Evolutionary conservation across 768 basidiomycete genomes (phyloP).

Genomic region (Porphyrellus cyaneotinctus): DNA sequence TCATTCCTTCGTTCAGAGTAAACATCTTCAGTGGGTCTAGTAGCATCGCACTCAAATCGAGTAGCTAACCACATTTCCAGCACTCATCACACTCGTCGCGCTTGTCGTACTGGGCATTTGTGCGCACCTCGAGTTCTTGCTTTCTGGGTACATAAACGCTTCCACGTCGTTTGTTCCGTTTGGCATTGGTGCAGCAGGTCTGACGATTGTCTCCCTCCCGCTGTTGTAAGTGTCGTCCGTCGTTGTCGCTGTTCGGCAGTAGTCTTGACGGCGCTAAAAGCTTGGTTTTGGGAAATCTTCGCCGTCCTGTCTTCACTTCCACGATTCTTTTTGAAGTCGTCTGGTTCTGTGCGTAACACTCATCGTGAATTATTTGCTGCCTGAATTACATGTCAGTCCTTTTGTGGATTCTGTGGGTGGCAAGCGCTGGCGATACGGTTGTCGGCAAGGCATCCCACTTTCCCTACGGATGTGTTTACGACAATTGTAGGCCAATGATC

Average conservation of each 20-base stretch:
- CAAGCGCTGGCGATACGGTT: constrained; percentile 10
- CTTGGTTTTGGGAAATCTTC: constrained; percentile 11
- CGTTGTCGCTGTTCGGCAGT: not conserved
- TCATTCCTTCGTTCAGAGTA: constrained; percentile 25
- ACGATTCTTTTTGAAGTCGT: constrained; percentile 24
- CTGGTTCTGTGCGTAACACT: constrained; percentile 23
- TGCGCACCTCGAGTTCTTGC: constrained; percentile 15
- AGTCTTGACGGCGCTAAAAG: constrained; percentile 8
- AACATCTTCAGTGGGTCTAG: constrained; percentile 20
- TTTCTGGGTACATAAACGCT: not conserved
- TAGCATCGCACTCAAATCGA: not conserved
- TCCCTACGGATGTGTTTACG: constrained; percentile 16
- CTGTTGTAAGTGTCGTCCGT: constrained; percentile 17
- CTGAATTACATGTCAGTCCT: constrained; percentile 10
- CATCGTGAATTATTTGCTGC: not conserved
- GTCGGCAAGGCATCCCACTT: constrained; percentile 8
- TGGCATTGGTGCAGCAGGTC: constrained; percentile 9
- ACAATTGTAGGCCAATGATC: constrained; percentile 3
- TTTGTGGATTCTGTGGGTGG: constrained; percentile 25
- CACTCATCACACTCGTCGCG: constrained; percentile 13
- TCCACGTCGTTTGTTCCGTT: constrained; percentile 15
- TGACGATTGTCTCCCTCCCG: constrained; percentile 23
- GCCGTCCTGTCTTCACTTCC: constrained; percentile 15
- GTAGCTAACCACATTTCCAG: constrained; percentile 5
- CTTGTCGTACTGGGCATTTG: constrained; percentile 21